Evolutionary conservation across 2,329 filamentous ascomycete genomes (phyloP), one percentile per base, ranked within the genome.

Genomic region (Seiridium cupressi): DNA sequence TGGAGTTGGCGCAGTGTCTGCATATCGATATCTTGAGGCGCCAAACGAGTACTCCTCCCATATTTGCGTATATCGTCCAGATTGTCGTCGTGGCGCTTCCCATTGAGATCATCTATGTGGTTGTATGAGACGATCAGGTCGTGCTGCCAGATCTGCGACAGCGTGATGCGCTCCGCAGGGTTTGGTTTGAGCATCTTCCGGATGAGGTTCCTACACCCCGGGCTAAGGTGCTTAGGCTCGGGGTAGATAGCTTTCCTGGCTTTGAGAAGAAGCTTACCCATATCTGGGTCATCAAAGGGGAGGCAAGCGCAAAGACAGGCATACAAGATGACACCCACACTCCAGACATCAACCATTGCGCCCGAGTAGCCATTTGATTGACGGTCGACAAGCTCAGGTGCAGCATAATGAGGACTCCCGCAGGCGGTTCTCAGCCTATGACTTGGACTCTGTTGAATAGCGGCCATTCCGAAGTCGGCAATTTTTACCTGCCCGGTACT

Each of bases 381-480:
- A 46, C 89, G 89, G 65, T 87, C 86, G 63, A 97, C 89, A 40
- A 99, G 86, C 73, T 99, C 95, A 0, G 95, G 95, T 0, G 95
- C 93, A 18, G 94, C 94, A 69, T 99, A 99, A 75, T 98, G 95
- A 31, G 95, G 95, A 64, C 95, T 98, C 26, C 95, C 95, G 69
- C 95, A 99, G 4, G 94, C 92, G 1, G 95, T 98, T 60, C 86
- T 90, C 35, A 99, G 84, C 70, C 89, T 88, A 65, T 92, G 89
- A 7, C 87, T 89, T 32, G 86, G 84, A 3, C 91, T 91, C 73
- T 98, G 94, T 64, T 89, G 86, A 47, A 98, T 81, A 3, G 94
- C 94, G 49, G 95, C 95, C 93, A 99, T 97, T 47, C 95, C 94
- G 74, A 99, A 99, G 74, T 99, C 95, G 56, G 94, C 94, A 68